Conservation (phyloP, 2,329 filamentous ascomycete genomes). For the Beauveria pseudobassiana region DNA sequence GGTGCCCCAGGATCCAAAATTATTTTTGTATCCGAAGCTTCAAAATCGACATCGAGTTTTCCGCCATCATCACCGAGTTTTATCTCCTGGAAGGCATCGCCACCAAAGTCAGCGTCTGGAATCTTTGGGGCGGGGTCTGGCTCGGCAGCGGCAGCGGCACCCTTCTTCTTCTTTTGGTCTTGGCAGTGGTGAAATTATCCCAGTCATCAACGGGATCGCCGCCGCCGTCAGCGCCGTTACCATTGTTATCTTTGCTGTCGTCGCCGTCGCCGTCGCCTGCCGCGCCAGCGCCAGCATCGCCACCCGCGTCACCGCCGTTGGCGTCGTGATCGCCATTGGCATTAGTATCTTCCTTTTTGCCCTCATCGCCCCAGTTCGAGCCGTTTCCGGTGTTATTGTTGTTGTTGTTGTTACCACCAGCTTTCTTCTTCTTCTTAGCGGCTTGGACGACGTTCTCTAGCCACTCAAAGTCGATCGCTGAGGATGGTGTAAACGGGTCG, state of each 20-base stretch:
- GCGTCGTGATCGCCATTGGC: slow-evolving; percentile 8
- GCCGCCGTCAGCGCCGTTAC: slow-evolving; percentile 25
- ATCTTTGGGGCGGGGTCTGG: slow-evolving; percentile 21
- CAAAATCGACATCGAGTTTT: slow-evolving; percentile 49
- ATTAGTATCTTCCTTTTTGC: slow-evolving; percentile 7
- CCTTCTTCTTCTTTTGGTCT: slow-evolving; percentile 34
- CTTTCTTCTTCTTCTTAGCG: slow-evolving; percentile 18
- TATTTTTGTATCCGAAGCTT: slow-evolving; percentile 33
- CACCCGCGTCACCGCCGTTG: slow-evolving; percentile 17
- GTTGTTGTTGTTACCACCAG: slow-evolving; percentile 10
- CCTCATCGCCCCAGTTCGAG: slow-evolving; percentile 13
- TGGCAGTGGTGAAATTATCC: slow-evolving; percentile 20
- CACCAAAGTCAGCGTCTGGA: slow-evolving; percentile 34
- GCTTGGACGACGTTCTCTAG: slow-evolving; percentile 14
- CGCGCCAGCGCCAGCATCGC: slow-evolving; percentile 16
- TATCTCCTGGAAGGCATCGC: slow-evolving; percentile 57
- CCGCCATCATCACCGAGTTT: slow-evolving; percentile 56
- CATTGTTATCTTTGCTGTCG: slow-evolving; percentile 13
- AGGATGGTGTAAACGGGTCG: slow-evolving; percentile 18
- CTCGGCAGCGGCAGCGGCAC: slow-evolving; percentile 10
- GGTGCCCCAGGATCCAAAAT: slow-evolving; percentile 52
- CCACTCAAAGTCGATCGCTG: slow-evolving; percentile 16
- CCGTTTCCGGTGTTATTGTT: not conserved
- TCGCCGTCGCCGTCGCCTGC: slow-evolving; percentile 16
- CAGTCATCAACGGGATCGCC: slow-evolving; percentile 27